Evolutionary conservation across 371 early-diverging fungal species (phyloP), one percentile per base, ranked within the genome.

Genomic region (Syncephalastrum monosporum): DNA sequence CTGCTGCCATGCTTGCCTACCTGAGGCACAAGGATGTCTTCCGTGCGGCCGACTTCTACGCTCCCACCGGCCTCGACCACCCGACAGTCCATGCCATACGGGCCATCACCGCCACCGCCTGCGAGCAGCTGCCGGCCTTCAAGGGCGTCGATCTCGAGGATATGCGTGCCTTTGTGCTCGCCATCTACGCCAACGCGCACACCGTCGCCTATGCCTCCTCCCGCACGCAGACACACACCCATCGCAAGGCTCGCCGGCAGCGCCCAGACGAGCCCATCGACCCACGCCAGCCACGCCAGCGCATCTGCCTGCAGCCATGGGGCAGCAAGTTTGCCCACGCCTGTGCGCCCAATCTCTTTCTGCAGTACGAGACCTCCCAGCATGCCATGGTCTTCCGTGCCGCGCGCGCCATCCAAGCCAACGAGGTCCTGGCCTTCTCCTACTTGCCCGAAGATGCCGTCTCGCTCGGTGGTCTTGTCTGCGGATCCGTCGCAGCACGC

Each of bases 131-230:
- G 3, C 59, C 64, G 5, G 56, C 61, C 5, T 75, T 67, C 47
- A 14, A 52, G 13, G 66, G 71, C 33, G 54, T 75, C 0, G 63
- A 73, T 50, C 55, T 66, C 3, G 27, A 53, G 1, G 63, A 68
- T 17, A 52, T 79, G 21, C 46, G 59, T 14, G 33, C 44, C 1
- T 79, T 79, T 55, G 65, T 75, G n/a, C 64, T 79, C 43, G 75
- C 75, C 46, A 79, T 79, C n/a, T 79, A 79, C 23, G 69, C 64
- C 13, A 79, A 79, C 56, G 79, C 79, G 2, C 79, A 79, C 47
- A 79, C 79, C 0, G 72, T 79, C 12, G 61, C 74, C 4, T 54
- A 64, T 8, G 60, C 62, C 8, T 53, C 63, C 46, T 55, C 38
- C 8, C 64, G 79, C 49, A 15, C 42, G 4, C 63, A 60, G 8